Percentiles rank a stretch among this genome's conserved stretches.
Conservation (phyloP, 2,329 filamentous ascomycete genomes). For the Fusarium tuaranense region DNA sequence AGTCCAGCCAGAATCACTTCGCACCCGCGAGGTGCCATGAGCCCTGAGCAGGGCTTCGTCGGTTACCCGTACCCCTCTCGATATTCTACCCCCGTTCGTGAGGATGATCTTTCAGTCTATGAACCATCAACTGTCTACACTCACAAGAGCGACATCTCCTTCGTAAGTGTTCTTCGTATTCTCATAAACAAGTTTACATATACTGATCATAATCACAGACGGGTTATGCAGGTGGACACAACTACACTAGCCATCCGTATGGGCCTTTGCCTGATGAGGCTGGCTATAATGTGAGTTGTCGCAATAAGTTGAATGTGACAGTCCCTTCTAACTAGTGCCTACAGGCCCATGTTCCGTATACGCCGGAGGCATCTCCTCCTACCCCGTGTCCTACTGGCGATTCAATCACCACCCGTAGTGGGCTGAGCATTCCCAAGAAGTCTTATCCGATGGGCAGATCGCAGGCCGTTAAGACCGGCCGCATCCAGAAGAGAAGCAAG, state of each 20-base stretch:
- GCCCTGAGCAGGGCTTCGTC: conserved; percentile 16
- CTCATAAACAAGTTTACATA: background rate
- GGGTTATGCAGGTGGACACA: conserved; percentile 19
- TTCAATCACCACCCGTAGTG: conserved; percentile 53
- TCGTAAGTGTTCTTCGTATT: conserved; percentile 29
- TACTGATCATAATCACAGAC: conserved; percentile 20
- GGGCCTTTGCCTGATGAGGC: conserved; percentile 37
- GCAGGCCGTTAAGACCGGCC: conserved; percentile 30
- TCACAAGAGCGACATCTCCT: conserved; percentile 26
- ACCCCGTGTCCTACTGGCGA: conserved; percentile 43
- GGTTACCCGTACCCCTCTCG: conserved; percentile 23
- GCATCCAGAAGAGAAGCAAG: conserved; percentile 39
- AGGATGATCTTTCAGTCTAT: conserved; percentile 32
- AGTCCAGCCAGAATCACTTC: conserved; percentile 23
- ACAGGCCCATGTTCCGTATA: conserved; percentile 45
- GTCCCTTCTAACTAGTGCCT: conserved; percentile 4
- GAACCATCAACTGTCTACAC: conserved; percentile 34
- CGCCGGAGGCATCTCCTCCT: conserved; percentile 64
- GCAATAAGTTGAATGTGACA: background rate
- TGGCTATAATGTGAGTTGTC: conserved; percentile 35
- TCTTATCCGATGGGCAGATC: conserved; percentile 16
- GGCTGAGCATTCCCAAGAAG: conserved; percentile 47
- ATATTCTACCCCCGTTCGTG: conserved; percentile 36
- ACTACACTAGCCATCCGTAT: conserved; percentile 27
- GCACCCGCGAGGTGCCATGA: conserved; percentile 20